A percentile compares a stretch with the other conserved stretches of the same genome.
Conservation (phyloP, 2,329 filamentous ascomycete genomes). For the Neofusicoccum parvum region DNA sequence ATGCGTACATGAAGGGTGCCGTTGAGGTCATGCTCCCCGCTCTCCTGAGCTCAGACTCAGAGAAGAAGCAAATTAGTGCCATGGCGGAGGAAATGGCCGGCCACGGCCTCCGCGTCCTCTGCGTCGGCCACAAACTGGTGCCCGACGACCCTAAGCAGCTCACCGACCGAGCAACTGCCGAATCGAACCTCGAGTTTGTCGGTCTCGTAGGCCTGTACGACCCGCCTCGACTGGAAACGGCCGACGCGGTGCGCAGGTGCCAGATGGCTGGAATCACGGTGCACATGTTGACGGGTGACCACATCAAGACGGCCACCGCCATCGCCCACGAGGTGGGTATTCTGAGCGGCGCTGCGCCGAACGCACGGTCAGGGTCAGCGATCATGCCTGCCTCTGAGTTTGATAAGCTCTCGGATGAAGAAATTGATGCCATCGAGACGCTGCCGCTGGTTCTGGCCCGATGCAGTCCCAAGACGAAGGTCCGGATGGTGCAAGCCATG, state of each 20-base stretch:
- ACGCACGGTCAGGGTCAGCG: conserved; percentile 31
- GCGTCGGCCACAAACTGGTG: conserved; percentile 37
- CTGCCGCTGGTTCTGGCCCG: conserved; percentile 50
- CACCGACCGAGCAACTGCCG: conserved; percentile 60
- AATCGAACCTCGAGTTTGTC: conserved; percentile 69
- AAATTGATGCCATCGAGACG: conserved; percentile 45
- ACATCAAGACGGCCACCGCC: conserved; percentile 48
- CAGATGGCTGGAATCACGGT: conserved; percentile 51
- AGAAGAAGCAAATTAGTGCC: conserved; percentile 32
- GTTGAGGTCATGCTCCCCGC: conserved; percentile 40
- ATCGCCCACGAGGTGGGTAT: conserved; percentile 53
- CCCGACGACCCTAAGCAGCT: not conserved
- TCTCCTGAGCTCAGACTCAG: conserved; percentile 33
- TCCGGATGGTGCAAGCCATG: conserved; percentile 50
- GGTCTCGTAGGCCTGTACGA: conserved; percentile 88
- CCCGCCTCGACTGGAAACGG: conserved; percentile 79
- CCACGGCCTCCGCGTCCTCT: conserved; percentile 41
- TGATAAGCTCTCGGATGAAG: conserved; percentile 45
- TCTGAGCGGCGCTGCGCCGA: not conserved
- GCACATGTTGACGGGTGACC: conserved; percentile 54
- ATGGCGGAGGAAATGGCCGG: conserved; percentile 40
- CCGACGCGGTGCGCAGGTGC: conserved; percentile 51
- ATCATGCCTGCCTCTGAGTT: conserved; percentile 48
- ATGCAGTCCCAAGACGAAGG: conserved; percentile 50
- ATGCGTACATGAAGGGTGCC: conserved; percentile 43